A percentile compares a stretch with the other conserved stretches of the same genome.
These are phyloP conservation scores for Umbelopsis sp. DNA, from an alignment of 192 early-diverging fungal genomes.

Conservation along the genomic window DNA sequence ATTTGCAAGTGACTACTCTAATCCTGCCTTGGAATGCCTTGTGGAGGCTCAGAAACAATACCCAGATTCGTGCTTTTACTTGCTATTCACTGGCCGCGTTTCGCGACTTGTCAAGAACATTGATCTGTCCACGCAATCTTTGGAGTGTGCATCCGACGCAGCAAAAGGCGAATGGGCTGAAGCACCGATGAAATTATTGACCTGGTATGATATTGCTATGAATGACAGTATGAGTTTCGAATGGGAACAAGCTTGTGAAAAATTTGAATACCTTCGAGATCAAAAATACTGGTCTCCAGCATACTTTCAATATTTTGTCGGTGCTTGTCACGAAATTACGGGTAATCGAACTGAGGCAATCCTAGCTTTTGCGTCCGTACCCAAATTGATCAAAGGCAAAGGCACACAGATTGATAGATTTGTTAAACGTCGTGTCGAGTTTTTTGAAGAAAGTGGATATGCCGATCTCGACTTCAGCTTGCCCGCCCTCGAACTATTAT, in stretches of 20 bases:
- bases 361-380: constrained; percentile 60
- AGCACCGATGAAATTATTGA: constrained; percentile 46
- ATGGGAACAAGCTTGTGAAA: constrained; percentile 43
- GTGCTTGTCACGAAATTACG: constrained; percentile 51
- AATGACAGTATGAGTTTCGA: constrained; percentile 51
- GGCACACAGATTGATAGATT: constrained; percentile 56
- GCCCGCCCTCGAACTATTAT: constrained; percentile 51
- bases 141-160: constrained; percentile 34
- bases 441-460: constrained; percentile 49
- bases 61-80: constrained; percentile 56
- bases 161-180: constrained; percentile 46
- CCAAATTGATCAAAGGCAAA: constrained; percentile 46
- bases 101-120: constrained; percentile 43
- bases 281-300: constrained; percentile 59
- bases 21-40: constrained; percentile 43
- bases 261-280: constrained; percentile 47
- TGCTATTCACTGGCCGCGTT: constrained; percentile 54
- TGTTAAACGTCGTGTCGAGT: constrained; percentile 48
- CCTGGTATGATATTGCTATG: constrained; percentile 55
- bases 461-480: constrained; percentile 48
- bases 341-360: constrained; percentile 78
- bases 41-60: constrained; percentile 51
- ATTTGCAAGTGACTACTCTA: constrained; percentile 45
- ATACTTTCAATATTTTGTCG: constrained; percentile 57
- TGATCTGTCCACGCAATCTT: constrained; percentile 39